These are phyloP conservation scores for Beta vulgaris DNA, from an alignment of 148 eudicot genomes.

Conservation along the genomic window DNA sequence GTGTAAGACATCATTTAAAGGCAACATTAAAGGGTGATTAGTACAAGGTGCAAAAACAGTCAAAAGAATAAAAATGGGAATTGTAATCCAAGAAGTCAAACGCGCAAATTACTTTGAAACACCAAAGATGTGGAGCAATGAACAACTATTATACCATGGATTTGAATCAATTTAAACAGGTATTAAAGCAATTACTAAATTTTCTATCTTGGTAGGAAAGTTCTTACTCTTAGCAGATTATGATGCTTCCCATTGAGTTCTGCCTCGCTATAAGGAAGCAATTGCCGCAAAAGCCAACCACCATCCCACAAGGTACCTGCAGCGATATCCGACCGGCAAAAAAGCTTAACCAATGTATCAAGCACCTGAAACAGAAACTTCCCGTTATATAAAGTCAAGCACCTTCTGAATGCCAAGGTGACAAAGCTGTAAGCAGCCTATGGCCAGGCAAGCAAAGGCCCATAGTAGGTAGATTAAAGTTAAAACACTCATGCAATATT, in stretches of 20 bases:
- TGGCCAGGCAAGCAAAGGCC: background rate
- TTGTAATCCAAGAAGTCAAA: too few relatives aligned
- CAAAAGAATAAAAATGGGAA: background rate
- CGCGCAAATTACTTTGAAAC: background rate
- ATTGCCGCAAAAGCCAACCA: slow-evolving; percentile 96
- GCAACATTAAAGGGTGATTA: background rate
- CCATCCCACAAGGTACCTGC: slow-evolving; percentile 90
- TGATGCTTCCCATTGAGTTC: slow-evolving; percentile 74
- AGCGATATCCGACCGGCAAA: slow-evolving; percentile 81
- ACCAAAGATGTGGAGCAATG: background rate
- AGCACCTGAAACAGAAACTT: slow-evolving; percentile 61
- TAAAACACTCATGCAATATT: background rate
- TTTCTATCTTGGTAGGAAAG: background rate
- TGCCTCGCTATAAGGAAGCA: slow-evolving; percentile 83
- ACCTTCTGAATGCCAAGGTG: background rate
- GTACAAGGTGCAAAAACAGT: background rate
- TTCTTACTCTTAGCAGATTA: slow-evolving; percentile 63
- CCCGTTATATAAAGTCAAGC: slow-evolving; percentile 14
- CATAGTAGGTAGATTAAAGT: background rate
- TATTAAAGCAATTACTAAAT: background rate
- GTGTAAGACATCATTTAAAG: background rate
- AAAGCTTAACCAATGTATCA: slow-evolving; percentile 87
- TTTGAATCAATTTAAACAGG: background rate
- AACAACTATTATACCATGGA: background rate
- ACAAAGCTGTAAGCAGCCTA: background rate